These are phyloP conservation scores for Trametes cubensis DNA, from an alignment of 768 basidiomycete genomes.

Conservation along the genomic window DNA sequence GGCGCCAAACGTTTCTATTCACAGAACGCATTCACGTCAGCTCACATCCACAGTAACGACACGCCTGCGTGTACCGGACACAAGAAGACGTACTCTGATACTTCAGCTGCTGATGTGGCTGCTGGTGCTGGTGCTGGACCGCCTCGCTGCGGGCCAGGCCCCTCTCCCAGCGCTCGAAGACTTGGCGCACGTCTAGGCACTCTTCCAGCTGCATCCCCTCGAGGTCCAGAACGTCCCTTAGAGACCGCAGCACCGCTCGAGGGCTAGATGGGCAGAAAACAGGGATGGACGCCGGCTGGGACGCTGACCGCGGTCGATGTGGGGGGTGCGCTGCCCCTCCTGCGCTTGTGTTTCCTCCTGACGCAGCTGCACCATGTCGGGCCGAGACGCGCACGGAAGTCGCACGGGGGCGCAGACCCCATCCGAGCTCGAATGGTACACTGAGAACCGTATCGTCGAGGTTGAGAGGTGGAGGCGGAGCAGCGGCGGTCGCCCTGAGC, in stretches of 20 bases:
- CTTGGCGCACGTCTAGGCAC: conserved; percentile 26
- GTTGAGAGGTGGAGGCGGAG: background rate
- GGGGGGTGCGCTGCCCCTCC: background rate
- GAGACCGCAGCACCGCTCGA: conserved; percentile 10
- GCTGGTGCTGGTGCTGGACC: background rate
- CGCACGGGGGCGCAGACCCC: conserved; percentile 13
- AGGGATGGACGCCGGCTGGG: conserved; percentile 22
- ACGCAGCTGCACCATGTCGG: background rate
- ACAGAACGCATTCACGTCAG: background rate
- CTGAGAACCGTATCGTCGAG: conserved; percentile 1
- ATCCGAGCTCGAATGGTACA: background rate
- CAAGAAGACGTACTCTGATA: conserved; percentile 11
- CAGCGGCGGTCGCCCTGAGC: background rate
- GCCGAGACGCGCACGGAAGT: conserved; percentile 16
- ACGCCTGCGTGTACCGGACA: background rate
- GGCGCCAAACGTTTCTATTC: conserved; percentile 41
- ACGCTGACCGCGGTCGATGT: conserved; percentile 16
- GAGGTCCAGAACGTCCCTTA: conserved; percentile 14
- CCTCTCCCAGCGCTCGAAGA: conserved; percentile 21
- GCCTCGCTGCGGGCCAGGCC: conserved; percentile 8
- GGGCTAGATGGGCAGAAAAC: conserved; percentile 16
- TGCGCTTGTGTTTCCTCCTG: background rate
- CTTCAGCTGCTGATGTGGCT: too few relatives aligned
- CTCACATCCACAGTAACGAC: background rate
- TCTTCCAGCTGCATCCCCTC: conserved; percentile 25